Base-by-base conservation (phyloP, 202 grass and related monocot species). In the Carex sylvatica region DNA sequence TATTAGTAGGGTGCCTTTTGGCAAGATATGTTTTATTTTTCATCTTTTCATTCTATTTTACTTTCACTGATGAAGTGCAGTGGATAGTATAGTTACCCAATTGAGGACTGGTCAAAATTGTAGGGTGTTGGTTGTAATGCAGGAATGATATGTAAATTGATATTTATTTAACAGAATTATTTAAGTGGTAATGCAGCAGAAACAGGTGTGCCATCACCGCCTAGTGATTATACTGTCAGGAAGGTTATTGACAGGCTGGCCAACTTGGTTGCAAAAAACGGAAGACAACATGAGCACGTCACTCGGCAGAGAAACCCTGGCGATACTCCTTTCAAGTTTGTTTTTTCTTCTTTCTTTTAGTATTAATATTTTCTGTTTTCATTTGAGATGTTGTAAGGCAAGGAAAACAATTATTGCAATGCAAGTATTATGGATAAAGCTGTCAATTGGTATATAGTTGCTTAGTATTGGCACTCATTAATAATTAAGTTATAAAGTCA, bases 171-270 rank as follows among this genome's bases (percentile, higher is more conserved):
- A 82, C 44, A 51, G 44, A 85, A 79, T 92, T 96, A 82, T 99
- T 85, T 99, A 98, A 99, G 96, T 99, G 91, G 91, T 88, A 69
- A 99, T 96, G 96, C 96, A 99, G 96, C 73, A 83, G 80, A 69
- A 67, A 67, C 65, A 31, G 80, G 46, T 65, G 80, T 40, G 40
- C 89, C 89, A 75, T 82, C 84, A 83, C 83, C 84, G 61, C 96
- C 96, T 81, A 89, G 92, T 88, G 96, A 99, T 91, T 87, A 91
- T 82, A 90, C 93, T 82, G 93, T 93, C 71, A 89, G 74, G 91
- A 94, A 99, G 90, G 96, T 99, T 20, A 90, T 93, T 64, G 91
- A 99, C 80, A 96, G 90, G 80, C 86, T 99, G 84, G 96, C 91
- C 87, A 92, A 71, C 81, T 93, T 99, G 84, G 96, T 98, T 74